Evolutionary conservation across 208 protist genomes (phyloP).

Genomic region (Balamuthia mandrillaris): DNA sequence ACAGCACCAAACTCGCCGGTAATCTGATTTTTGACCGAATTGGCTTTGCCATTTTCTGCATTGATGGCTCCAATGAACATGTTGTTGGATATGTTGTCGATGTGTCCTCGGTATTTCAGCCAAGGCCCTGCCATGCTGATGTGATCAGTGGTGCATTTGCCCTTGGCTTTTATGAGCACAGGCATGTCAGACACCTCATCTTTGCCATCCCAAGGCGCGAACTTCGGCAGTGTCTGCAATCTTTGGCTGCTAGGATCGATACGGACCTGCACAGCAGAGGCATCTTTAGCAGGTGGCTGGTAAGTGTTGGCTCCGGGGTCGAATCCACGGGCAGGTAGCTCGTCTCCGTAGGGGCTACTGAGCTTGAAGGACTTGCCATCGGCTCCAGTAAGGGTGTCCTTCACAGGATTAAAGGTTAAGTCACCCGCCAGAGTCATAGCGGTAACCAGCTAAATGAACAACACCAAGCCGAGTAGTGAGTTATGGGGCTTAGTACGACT

Average conservation of each 20-base stretch:
- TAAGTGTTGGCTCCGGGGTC: slow-evolving; percentile 64
- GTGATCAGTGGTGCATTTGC: slow-evolving; percentile 87
- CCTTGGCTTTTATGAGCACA: slow-evolving; percentile 64
- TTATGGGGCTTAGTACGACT: too few relatives aligned
- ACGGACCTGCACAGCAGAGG: slow-evolving; percentile 50
- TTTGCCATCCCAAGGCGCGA: slow-evolving; percentile 66
- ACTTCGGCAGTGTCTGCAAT: slow-evolving; percentile 70
- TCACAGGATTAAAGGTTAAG: slow-evolving; percentile 77
- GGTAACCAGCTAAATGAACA: slow-evolving; percentile 65
- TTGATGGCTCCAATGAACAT: slow-evolving; percentile 80
- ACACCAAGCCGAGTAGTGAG: too few relatives aligned
- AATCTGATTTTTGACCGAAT: slow-evolving; percentile 70
- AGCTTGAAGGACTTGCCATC: slow-evolving; percentile 69
- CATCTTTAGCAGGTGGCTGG: slow-evolving; percentile 62
- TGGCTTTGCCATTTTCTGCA: slow-evolving; percentile 72
- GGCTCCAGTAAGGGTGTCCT: slow-evolving; percentile 60
- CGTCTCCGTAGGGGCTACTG: slow-evolving; percentile 60
- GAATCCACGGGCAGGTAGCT: slow-evolving; percentile 69
- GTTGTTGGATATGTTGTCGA: slow-evolving; percentile 87
- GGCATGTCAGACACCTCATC: slow-evolving; percentile 33
- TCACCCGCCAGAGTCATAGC: slow-evolving; percentile 75
- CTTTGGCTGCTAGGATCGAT: slow-evolving; percentile 64
- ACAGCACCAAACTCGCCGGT: slow-evolving; percentile 65
- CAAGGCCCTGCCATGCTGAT: slow-evolving; percentile 77
- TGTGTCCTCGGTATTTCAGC: slow-evolving; percentile 81